A percentile compares a stretch with the other conserved stretches of the same genome.
Conservation (phyloP, 306 rosid genomes). For the Dalbergia cochinchinensis region DNA sequence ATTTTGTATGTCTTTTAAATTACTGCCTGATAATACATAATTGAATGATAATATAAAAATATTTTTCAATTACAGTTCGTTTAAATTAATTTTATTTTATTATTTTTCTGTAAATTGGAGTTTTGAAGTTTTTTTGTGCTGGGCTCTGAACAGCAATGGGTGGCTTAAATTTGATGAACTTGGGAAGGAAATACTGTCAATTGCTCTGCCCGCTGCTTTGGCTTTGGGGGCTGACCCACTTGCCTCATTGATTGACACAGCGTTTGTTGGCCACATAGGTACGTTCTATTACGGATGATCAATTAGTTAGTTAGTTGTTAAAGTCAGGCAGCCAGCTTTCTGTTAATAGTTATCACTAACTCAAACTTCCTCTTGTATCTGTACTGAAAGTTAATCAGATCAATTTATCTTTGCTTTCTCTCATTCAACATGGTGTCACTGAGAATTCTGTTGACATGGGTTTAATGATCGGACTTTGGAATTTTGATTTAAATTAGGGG, state of each 20-base stretch:
- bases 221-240: slow-evolving; percentile 93
- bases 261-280: slow-evolving; percentile 94
- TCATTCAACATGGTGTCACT: too few species aligned
- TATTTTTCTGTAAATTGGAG: slow-evolving; percentile 18
- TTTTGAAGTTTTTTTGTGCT: slow-evolving; percentile 22
- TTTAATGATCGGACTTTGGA: slow-evolving; percentile 36
- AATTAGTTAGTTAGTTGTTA: background rate
- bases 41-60: too few species aligned
- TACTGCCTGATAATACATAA: too few species aligned
- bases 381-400: too few species aligned
- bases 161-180: slow-evolving; percentile 67
- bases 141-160: slow-evolving; percentile 43
- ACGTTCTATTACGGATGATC: background rate
- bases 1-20: too few species aligned
- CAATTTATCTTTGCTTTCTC: too few species aligned
- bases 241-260: slow-evolving; percentile 89
- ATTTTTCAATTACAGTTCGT: too few species aligned
- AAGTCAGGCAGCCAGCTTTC: too few species aligned
- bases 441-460: background rate
- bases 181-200: slow-evolving; percentile 75
- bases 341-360: background rate
- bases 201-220: slow-evolving; percentile 94
- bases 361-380: background rate
- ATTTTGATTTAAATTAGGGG: background rate
- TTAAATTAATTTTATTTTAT: too few species aligned